Conservation (phyloP, 2,329 filamentous ascomycete species). For the Botrytis galanthina region DNA sequence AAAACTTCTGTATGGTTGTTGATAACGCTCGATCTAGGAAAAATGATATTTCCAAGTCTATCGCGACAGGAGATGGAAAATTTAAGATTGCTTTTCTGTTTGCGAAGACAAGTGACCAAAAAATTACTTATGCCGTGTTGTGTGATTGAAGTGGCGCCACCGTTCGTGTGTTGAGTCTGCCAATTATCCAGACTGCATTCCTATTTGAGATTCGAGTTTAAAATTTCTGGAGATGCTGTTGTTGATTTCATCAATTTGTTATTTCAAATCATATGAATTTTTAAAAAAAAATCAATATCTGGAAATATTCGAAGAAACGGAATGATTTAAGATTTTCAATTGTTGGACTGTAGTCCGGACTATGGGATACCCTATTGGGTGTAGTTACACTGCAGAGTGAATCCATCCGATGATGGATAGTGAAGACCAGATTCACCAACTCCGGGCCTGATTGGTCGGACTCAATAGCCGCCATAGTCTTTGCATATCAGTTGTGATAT, state of each 20-base stretch:
- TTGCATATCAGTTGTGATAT: slow-evolving; percentile 1
- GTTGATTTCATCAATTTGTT: not conserved
- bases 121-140: not conserved
- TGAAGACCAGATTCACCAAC: not conserved
- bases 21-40: not conserved
- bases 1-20: not conserved
- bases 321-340: not conserved
- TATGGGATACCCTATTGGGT: not conserved
- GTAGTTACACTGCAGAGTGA: slow-evolving; percentile 18
- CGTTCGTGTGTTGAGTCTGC: not conserved
- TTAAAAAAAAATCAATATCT: not conserved
- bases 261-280: not conserved
- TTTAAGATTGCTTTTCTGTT: not conserved
- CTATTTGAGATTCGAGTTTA: not conserved
- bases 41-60: not conserved
- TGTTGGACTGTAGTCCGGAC: not conserved
- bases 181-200: not conserved
- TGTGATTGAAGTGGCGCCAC: not conserved
- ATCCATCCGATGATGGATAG: not conserved
- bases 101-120: not conserved
- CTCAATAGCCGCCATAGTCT: not conserved
- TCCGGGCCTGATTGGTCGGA: not conserved
- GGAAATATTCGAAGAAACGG: not conserved
- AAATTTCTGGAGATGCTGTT: not conserved
- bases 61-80: not conserved